Evolutionary conservation across 2,329 filamentous ascomycete genomes (phyloP).

Genomic region (Alternaria atra): DNA sequence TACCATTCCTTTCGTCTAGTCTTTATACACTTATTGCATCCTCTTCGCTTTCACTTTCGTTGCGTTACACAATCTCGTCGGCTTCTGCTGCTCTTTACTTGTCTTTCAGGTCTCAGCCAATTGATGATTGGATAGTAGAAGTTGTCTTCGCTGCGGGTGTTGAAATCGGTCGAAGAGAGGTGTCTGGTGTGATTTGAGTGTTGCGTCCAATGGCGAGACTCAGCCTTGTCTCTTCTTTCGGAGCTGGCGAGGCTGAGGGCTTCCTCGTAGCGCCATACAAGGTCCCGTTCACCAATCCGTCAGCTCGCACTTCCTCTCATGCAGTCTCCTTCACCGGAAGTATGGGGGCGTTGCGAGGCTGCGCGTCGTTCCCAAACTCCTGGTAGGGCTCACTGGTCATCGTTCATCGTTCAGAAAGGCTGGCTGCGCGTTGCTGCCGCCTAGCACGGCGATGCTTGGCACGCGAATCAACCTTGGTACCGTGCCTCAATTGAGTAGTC

Average conservation of each 20-base stretch:
- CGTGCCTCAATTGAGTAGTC: not conserved
- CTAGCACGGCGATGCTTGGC: constrained; percentile 3
- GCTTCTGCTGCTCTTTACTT: not conserved
- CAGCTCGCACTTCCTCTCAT: not conserved
- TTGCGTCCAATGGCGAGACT: not conserved
- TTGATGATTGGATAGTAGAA: not conserved
- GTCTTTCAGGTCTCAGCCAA: not conserved
- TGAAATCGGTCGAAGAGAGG: not conserved
- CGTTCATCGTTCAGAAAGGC: constrained; percentile 2
- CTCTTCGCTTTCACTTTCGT: not conserved
- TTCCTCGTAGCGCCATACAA: not conserved
- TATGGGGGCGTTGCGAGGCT: not conserved
- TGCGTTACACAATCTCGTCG: not conserved
- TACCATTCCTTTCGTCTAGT: not conserved
- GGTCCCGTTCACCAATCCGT: not conserved
- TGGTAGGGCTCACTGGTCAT: constrained; percentile 8
- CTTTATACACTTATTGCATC: not conserved
- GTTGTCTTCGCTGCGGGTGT: not conserved
- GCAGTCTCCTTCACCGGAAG: not conserved
- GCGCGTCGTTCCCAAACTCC: not conserved
- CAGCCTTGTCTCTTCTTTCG: not conserved
- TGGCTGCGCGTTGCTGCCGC: not conserved
- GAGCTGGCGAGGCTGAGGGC: not conserved
- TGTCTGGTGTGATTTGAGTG: too few relatives aligned
- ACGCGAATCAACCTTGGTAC: not conserved